Evolutionary conservation across 495 filamentous ascomycete species (phyloP).

Genomic region (Annulohypoxylon stygium): DNA sequence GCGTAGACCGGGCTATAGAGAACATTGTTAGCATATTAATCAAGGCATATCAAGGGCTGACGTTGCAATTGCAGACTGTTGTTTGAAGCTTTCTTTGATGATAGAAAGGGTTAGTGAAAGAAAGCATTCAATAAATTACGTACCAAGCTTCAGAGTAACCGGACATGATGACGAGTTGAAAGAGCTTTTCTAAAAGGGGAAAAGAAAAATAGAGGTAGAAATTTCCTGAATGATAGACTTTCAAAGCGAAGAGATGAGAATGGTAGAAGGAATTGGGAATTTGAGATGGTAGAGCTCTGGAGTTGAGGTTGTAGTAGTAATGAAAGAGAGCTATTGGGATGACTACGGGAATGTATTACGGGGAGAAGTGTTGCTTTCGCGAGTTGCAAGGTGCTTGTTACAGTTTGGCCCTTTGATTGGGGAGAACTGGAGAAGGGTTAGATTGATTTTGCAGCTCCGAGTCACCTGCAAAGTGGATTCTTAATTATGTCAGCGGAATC

Average conservation of each 20-base stretch:
- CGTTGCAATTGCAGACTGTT: constrained; percentile 16
- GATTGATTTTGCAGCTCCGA: constrained; percentile 46
- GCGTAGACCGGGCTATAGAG: constrained; percentile 92
- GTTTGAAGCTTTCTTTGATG: constrained; percentile 46
- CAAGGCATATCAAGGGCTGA: constrained; percentile 9
- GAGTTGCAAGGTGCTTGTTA: constrained; percentile 58
- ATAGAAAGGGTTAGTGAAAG: constrained; percentile 39
- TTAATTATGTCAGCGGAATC: constrained; percentile 36
- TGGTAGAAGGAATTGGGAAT: constrained; percentile 24
- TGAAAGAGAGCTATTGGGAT: constrained; percentile 6
- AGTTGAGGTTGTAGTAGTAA: constrained; percentile 23
- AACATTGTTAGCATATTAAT: constrained; percentile 32
- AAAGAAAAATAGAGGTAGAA: constrained; percentile 27
- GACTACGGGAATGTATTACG: constrained; percentile 30
- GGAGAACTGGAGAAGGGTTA: constrained; percentile 51
- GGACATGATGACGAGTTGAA: constrained; percentile 58
- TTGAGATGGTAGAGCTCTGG: constrained; percentile 39
- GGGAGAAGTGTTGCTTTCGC: constrained; percentile 42
- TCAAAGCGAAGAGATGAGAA: constrained; percentile 18
- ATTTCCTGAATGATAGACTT: constrained; percentile 16
- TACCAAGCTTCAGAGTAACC: constrained; percentile 60
- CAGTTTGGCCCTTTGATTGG: constrained; percentile 56
- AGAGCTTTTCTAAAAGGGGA: constrained; percentile 43
- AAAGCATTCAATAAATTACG: constrained; percentile 46
- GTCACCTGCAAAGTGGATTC: constrained; percentile 28